Evolutionary conservation across 345 rosid species (phyloP).

Genomic region (Salix dunnii): DNA sequence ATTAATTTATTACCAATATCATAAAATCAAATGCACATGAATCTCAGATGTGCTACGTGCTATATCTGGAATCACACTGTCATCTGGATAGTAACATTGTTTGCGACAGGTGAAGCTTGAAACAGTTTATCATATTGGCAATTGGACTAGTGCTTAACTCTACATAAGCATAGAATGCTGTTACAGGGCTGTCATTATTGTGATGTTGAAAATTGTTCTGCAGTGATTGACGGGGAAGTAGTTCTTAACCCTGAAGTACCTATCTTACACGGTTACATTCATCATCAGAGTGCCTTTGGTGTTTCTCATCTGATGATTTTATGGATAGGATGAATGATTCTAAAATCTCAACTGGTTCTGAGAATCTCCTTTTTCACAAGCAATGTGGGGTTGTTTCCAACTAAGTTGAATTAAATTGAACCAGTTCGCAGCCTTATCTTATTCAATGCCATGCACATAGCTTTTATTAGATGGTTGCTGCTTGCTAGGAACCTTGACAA

Average conservation of each 20-base stretch:
- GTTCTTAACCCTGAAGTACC: not conserved
- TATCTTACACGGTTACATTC: not conserved
- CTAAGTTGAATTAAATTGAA: too few relatives aligned
- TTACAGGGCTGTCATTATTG: not conserved
- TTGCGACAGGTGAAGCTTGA: not conserved
- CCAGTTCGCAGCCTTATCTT: not conserved
- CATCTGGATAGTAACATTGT: not conserved
- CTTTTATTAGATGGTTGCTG: not conserved
- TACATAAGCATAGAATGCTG: not conserved
- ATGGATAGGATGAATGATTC: not conserved
- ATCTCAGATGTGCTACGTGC: not conserved
- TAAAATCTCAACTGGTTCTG: not conserved
- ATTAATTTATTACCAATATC: not conserved
- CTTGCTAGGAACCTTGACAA: not conserved
- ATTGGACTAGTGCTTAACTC: not conserved
- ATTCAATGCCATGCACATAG: not conserved
- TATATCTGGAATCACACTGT: not conserved
- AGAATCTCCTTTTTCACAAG: not conserved
- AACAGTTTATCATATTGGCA: not conserved
- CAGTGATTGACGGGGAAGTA: not conserved
- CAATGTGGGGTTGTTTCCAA: not conserved
- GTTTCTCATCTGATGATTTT: not conserved
- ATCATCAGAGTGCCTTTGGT: not conserved
- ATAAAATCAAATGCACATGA: not conserved
- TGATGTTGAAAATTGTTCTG: not conserved